Conservation (phyloP, 2,329 filamentous ascomycete species). For the Fusarium brevicatenulatum region DNA sequence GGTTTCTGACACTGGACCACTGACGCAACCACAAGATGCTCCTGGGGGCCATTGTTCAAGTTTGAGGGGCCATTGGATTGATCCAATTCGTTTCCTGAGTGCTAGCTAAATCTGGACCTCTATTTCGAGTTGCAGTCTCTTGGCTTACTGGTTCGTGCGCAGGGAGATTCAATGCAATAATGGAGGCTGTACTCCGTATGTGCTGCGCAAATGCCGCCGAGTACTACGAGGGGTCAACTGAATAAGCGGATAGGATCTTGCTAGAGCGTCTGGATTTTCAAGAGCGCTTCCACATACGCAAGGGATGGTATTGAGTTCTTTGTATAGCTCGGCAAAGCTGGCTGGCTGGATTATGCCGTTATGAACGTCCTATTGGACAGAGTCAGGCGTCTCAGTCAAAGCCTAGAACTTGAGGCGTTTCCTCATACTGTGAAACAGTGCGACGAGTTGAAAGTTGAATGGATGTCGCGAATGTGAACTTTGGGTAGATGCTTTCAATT, state of each 20-base stretch:
- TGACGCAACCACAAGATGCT: constrained; percentile 22
- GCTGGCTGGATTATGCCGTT: constrained; percentile 2
- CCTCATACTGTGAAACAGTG: constrained; percentile 33
- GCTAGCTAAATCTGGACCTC: constrained; percentile 21
- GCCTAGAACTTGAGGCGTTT: constrained; percentile 21
- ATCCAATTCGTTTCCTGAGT: background rate
- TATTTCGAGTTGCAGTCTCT: constrained; percentile 10
- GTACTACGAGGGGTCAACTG: constrained; percentile 15
- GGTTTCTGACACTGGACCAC: constrained; percentile 26
- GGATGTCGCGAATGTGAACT: background rate
- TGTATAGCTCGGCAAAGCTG: constrained; percentile 6
- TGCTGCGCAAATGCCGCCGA: constrained; percentile 5
- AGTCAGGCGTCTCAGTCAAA: constrained; percentile 20
- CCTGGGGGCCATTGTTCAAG: constrained; percentile 10
- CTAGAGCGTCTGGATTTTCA: constrained; percentile 13
- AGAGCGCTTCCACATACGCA: constrained; percentile 20
- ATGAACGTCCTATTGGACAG: constrained; percentile 21
- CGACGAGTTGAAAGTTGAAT: constrained; percentile 1
- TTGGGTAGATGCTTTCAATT: constrained; percentile 11
- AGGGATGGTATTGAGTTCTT: constrained; percentile 28
- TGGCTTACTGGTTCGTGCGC: constrained; percentile 9
- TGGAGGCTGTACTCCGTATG: background rate
- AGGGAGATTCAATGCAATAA: constrained; percentile 22
- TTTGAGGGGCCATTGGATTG: background rate
- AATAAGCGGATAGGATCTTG: constrained; percentile 1